phyloP scores from a whole-genome alignment of 768 basidiomycete species.

The Collybia nuda region DNA sequence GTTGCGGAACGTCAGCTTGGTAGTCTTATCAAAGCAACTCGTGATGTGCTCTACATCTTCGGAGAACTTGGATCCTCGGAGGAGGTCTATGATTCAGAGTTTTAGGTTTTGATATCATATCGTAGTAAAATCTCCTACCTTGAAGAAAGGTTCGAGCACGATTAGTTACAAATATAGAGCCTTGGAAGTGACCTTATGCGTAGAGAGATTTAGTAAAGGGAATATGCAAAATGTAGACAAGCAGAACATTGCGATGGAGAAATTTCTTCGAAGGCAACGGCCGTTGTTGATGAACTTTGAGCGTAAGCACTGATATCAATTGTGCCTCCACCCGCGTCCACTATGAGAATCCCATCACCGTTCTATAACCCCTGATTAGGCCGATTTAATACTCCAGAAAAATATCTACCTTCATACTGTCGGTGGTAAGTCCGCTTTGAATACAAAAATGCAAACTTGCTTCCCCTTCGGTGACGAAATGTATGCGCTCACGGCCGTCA shows the following conservation, averaged over 20 bases:
- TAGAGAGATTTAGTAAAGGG: background rate
- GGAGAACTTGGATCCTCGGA: slow-evolving; percentile 36
- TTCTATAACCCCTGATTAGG: slow-evolving; percentile 23
- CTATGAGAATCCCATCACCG: slow-evolving; percentile 46
- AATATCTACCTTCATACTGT: slow-evolving; percentile 28
- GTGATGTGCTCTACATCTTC: slow-evolving; percentile 41
- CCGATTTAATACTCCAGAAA: background rate
- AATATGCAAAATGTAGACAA: slow-evolving; percentile 1
- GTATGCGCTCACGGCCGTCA: slow-evolving; percentile 41
- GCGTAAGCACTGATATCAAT: slow-evolving; percentile 57
- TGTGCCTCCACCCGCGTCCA: slow-evolving; percentile 64
- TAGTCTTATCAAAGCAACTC: slow-evolving; percentile 41
- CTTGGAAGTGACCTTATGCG: slow-evolving; percentile 41
- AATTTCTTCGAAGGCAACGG: slow-evolving; percentile 43
- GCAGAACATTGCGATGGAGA: slow-evolving; percentile 39
- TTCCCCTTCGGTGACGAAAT: slow-evolving; percentile 64
- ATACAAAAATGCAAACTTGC: slow-evolving; percentile 60
- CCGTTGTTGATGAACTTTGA: slow-evolving; percentile 17
- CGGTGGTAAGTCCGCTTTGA: slow-evolving; percentile 32
- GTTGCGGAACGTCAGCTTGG: slow-evolving; percentile 40
- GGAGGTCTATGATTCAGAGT: slow-evolving; percentile 26
- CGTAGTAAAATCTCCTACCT: slow-evolving; percentile 19
- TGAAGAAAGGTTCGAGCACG: slow-evolving; percentile 35
- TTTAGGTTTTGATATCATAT: background rate
- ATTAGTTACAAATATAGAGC: slow-evolving; percentile 45